These are phyloP conservation scores for Typha latifolia DNA, from an alignment of 176 grass and related monocot species.

Conservation along the genomic window DNA sequence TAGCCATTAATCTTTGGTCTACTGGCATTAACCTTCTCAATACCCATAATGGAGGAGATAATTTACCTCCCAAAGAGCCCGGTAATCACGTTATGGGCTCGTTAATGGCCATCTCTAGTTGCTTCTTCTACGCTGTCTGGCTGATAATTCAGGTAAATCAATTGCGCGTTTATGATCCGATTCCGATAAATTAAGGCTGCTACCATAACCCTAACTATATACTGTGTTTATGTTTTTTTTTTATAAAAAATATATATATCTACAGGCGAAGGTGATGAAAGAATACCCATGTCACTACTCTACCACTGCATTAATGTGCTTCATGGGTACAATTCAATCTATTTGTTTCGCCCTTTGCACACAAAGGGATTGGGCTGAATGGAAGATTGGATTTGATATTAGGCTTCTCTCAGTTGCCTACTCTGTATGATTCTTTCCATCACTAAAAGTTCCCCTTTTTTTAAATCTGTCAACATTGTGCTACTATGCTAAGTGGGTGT, in stretches of 20 bases:
- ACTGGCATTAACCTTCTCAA: constrained; percentile 39
- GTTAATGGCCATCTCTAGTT: constrained; percentile 35
- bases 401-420: constrained; percentile 42
- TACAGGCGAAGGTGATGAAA: constrained; percentile 40
- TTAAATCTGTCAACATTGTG: neutral
- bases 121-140: constrained; percentile 64
- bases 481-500: neutral
- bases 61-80: neutral
- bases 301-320: constrained; percentile 68
- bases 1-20: constrained; percentile 37
- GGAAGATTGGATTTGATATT: constrained; percentile 39
- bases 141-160: constrained; percentile 51
- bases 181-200: neutral
- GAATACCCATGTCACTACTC: constrained; percentile 65
- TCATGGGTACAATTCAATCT: constrained; percentile 50
- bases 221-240: too few relatives aligned
- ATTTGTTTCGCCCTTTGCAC: constrained; percentile 36
- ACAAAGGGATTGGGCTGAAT: constrained; percentile 23
- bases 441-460: neutral
- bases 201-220: neutral
- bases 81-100: constrained; percentile 38
- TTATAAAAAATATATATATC: neutral
- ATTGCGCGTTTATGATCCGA: neutral
- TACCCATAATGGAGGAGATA: neutral
- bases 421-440: constrained; percentile 22